Evolutionary conservation across 2,329 filamentous ascomycete genomes (phyloP).

Genomic region (Fusarium illudens): DNA sequence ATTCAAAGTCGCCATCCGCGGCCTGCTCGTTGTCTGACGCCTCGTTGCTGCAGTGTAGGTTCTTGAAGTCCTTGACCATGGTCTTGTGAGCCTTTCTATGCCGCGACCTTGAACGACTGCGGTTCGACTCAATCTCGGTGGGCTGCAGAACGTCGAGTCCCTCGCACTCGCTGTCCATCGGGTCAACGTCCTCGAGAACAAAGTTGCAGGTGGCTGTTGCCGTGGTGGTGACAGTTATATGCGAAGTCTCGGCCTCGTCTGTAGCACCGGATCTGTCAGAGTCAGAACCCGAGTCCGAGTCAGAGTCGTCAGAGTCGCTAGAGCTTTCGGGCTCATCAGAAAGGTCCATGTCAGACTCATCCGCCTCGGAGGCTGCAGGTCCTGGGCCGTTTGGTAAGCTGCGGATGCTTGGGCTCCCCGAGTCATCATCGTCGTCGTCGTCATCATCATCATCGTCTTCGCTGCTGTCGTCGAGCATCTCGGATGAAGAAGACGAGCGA

Average conservation of each 20-base stretch:
- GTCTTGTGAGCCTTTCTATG: constrained; percentile 51
- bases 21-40: constrained; percentile 49
- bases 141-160: constrained; percentile 55
- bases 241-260: constrained; percentile 36
- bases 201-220: constrained; percentile 44
- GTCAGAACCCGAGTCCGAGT: constrained; percentile 33
- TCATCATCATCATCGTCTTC: constrained; percentile 37
- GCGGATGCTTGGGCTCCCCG: constrained; percentile 41
- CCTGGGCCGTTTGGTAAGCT: constrained; percentile 38
- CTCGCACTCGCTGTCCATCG: constrained; percentile 56
- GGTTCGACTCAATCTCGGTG: constrained; percentile 57
- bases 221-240: constrained; percentile 30
- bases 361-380: constrained; percentile 15
- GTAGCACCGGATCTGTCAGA: constrained; percentile 37
- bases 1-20: constrained; percentile 47
- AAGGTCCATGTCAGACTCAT: constrained; percentile 27
- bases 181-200: constrained; percentile 58
- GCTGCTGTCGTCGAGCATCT: constrained; percentile 20
- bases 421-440: constrained; percentile 37
- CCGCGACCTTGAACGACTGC: constrained; percentile 52
- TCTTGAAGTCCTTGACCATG: constrained; percentile 55
- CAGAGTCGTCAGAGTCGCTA: constrained; percentile 32
- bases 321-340: constrained; percentile 26
- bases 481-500: constrained; percentile 47
- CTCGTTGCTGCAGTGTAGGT: constrained; percentile 56